These are phyloP conservation scores for Mortierella polycephala DNA, from an alignment of 371 early-diverging fungal genomes.

Conservation along the genomic window DNA sequence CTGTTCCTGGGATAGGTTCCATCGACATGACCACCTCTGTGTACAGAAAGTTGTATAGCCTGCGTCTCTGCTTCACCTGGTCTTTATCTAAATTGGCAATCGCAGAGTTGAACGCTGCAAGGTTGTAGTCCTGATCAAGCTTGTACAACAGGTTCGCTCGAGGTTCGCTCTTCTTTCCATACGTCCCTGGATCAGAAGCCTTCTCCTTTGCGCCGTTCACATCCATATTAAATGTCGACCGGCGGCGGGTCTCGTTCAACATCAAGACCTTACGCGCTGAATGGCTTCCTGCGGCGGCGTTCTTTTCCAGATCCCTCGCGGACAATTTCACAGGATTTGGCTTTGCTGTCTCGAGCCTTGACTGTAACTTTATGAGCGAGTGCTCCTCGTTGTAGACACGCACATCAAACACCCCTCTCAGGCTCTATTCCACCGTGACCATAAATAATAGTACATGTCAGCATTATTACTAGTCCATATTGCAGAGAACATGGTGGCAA, in stretches of 20 bases:
- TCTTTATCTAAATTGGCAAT: constrained; percentile 32
- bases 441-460: constrained; percentile 18
- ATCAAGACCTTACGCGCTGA: constrained; percentile 18
- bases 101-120: constrained; percentile 49
- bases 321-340: constrained; percentile 44
- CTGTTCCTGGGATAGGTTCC: constrained; percentile 50
- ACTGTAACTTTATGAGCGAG: constrained; percentile 36
- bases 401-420: constrained; percentile 44
- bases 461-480: neutral
- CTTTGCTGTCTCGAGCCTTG: constrained; percentile 36
- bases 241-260: constrained; percentile 41
- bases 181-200: neutral
- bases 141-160: constrained; percentile 14
- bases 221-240: constrained; percentile 20
- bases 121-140: constrained; percentile 32
- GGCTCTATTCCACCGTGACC: constrained; percentile 11
- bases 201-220: neutral
- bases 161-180: neutral
- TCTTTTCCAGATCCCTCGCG: constrained; percentile 40
- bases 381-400: constrained; percentile 48
- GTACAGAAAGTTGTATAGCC: constrained; percentile 52
- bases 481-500: constrained; percentile 10
- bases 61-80: constrained; percentile 25
- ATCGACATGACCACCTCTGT: constrained; percentile 48
- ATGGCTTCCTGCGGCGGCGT: neutral